phyloP scores from a whole-genome alignment of 78 protist species.

The Mastigamoeba balamuthi region DNA sequence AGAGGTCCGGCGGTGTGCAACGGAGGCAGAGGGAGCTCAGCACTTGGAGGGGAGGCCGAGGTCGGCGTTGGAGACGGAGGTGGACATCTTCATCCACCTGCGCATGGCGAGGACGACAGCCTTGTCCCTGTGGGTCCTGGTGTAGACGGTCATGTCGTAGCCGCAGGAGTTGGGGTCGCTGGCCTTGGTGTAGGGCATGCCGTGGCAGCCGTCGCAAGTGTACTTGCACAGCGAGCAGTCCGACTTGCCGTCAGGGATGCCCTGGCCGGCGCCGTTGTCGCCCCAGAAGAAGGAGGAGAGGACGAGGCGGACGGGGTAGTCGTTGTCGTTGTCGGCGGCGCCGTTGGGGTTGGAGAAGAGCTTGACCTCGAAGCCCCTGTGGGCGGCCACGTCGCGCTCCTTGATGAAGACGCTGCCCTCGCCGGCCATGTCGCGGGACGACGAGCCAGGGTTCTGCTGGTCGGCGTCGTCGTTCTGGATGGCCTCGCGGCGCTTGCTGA shows the following conservation, averaged over 20 bases:
- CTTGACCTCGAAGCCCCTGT: slow-evolving; percentile 40
- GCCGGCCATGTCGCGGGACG: slow-evolving; percentile 43
- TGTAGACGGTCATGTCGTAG: slow-evolving; percentile 24
- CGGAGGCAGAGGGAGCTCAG: too few relatives aligned
- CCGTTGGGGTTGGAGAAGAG: slow-evolving; percentile 31
- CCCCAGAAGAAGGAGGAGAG: slow-evolving; percentile 22
- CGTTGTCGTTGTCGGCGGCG: slow-evolving; percentile 43
- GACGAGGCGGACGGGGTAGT: slow-evolving; percentile 38
- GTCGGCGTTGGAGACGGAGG: neutral
- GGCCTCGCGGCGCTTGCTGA: neutral
- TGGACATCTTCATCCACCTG: slow-evolving; percentile 15
- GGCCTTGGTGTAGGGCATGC: slow-evolving; percentile 10
- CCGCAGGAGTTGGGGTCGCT: slow-evolving; percentile 7
- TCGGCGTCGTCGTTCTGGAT: slow-evolving; percentile 53
- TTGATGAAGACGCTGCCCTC: neutral
- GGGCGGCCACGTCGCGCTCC: neutral
- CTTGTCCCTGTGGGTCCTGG: slow-evolving; percentile 34
- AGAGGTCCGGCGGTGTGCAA: too few relatives aligned
- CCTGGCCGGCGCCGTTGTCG: neutral
- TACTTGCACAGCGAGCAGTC: slow-evolving; percentile 9
- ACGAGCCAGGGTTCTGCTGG: slow-evolving; percentile 43
- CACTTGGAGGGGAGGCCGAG: too few relatives aligned
- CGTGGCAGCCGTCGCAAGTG: slow-evolving; percentile 4
- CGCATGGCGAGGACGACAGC: slow-evolving; percentile 44
- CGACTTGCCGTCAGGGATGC: slow-evolving; percentile 46